These are phyloP conservation scores for Botrytis elliptica DNA, from an alignment of 2,329 filamentous ascomycete species.

Conservation along the genomic window DNA sequence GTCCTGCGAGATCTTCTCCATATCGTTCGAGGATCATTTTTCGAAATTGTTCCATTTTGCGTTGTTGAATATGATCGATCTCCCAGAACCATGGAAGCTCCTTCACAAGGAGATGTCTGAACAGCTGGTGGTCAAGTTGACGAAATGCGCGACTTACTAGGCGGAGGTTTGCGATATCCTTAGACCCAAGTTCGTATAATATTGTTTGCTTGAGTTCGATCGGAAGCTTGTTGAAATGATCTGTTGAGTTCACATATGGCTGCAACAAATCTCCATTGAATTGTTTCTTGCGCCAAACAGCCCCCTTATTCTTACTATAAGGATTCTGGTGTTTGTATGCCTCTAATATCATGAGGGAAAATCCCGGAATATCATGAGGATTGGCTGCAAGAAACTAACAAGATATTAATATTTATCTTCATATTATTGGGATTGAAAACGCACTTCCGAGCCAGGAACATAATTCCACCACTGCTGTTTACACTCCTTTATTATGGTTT, in stretches of 20 bases:
- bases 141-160: constrained; percentile 19
- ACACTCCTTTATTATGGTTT: neutral
- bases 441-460: constrained; percentile 21
- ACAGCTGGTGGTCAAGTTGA: constrained; percentile 15
- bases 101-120: constrained; percentile 18
- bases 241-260: constrained; percentile 1
- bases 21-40: neutral
- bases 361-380: constrained; percentile 23
- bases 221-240: constrained; percentile 18
- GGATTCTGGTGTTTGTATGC: neutral
- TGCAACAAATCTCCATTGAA: neutral
- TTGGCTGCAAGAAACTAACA: constrained; percentile 23
- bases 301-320: too few relatives aligned
- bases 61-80: constrained; percentile 18
- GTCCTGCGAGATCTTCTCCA: constrained; percentile 16
- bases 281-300: neutral
- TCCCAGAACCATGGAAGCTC: constrained; percentile 25
- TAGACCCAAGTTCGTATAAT: constrained; percentile 2
- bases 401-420: neutral
- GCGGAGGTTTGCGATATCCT: constrained; percentile 11
- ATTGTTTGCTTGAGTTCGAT: constrained; percentile 17
- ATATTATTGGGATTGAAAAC: neutral
- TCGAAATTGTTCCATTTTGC: neutral
- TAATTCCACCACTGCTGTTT: constrained; percentile 20
- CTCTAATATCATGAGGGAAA: constrained; percentile 2